Base-by-base conservation (phyloP, 306 rosid species). In the Medicago ruthenica region DNA sequence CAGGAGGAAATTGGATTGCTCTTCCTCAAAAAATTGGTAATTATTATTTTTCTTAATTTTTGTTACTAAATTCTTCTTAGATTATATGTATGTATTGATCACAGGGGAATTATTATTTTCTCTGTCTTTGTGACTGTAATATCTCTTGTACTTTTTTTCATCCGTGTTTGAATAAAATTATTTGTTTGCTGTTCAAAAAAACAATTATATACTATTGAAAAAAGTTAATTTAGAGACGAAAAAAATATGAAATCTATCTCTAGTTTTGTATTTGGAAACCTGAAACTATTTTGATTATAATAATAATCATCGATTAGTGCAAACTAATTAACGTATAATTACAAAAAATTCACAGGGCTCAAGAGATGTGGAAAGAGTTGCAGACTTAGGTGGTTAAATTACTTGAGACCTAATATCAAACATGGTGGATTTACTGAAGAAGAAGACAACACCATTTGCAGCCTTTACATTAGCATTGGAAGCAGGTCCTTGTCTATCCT, bases 351-450 rank as follows among this genome's bases (percentile, higher is more conserved):
- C 44, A 8, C 79, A 96, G 99, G 99, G 83, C 92, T 96, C 24
- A 96, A 90, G 90, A 92, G 99, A 84, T 96, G 99, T 80, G 99
- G 99, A 77, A 96, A 96, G 75, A 96, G 99, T 82, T 96, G 99
- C 71, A 84, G 99, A 58, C 83, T 96, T 17, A 86, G 99, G 81
- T 96, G 99, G 99, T 68, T 96, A 16, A 96, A 96, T 81, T 96
- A 96, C 78, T 80, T 96, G 85, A 96, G 99, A 65, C 99, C 99
- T 21, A 92, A 96, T 67, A 89, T 96, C 86, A 96, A 90, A 84
- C 99, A 96, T 86, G 99, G 99, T 51, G 98, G 98, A 71, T 96
- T 96, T 86, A 89, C 98, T 44, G 99, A 96, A 81, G 98, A 96
- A 89, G 99, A 96, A 84, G 99, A 96, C 89, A 89, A 88, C 87